phyloP scores from a whole-genome alignment of 805 yeast species.

The Blastobotrys muscicola region DNA sequence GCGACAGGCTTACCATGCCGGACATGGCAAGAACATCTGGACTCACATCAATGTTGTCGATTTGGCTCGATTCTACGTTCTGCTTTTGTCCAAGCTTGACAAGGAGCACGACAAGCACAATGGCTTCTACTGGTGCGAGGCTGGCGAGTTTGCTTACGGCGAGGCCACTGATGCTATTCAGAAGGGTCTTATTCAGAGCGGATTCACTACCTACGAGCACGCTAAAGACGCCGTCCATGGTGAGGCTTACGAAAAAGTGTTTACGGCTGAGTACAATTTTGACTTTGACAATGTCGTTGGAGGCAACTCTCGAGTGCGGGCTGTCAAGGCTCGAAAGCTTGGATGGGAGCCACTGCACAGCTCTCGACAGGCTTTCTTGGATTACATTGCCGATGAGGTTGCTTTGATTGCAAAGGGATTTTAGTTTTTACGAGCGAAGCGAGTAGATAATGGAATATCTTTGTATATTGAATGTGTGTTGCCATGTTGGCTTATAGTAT shows the following conservation, averaged over 20 bases:
- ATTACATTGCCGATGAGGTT: not conserved
- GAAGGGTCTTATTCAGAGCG: constrained; percentile 6
- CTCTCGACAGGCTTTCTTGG: constrained; percentile 8
- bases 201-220: not conserved
- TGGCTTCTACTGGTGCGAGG: constrained; percentile 12
- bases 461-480: no score
- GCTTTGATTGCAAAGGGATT: no score
- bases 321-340: constrained; percentile 37
- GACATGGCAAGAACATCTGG: constrained; percentile 11
- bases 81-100: constrained; percentile 3
- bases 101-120: constrained; percentile 8
- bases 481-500: no score
- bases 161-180: constrained; percentile 11
- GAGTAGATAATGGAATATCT: no score
- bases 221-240: no score
- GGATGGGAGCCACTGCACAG: constrained; percentile 25
- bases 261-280: not conserved
- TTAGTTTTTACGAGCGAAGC: no score
- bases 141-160: constrained; percentile 8
- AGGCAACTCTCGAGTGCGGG: constrained; percentile 38
- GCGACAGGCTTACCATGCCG: constrained; percentile 11
- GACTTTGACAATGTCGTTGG: constrained; percentile 37
- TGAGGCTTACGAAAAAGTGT: not conserved
- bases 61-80: constrained; percentile 11
- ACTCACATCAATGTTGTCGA: constrained; percentile 12